These are phyloP conservation scores for Mariannaea elegans DNA, from an alignment of 2,329 filamentous ascomycete species.

Conservation along the genomic window DNA sequence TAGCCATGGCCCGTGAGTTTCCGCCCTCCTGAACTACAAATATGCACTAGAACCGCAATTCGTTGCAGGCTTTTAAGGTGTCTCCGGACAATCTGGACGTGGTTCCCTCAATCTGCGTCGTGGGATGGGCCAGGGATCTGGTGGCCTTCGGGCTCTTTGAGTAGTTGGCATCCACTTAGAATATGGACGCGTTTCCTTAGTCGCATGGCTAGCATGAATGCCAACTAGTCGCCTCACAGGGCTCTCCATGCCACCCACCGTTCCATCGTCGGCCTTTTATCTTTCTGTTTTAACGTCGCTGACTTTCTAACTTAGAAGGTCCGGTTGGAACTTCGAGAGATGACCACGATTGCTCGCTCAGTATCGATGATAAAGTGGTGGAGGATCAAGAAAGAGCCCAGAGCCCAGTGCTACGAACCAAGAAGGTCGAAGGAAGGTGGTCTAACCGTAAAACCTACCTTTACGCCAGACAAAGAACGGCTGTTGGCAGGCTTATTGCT, in stretches of 20 bases:
- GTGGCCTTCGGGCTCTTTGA: constrained; percentile 2
- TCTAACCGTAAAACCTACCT: neutral
- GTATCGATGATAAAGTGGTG: neutral
- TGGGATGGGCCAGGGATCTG: neutral
- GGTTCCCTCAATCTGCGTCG: neutral
- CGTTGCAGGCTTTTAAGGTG: too few relatives aligned
- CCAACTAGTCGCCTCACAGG: constrained; percentile 14
- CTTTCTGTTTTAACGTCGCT: neutral
- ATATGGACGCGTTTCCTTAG: constrained; percentile 4
- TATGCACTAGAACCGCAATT: too few relatives aligned
- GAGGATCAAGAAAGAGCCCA: neutral
- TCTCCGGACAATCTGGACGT: neutral
- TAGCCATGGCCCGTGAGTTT: too few relatives aligned
- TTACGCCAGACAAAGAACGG: neutral
- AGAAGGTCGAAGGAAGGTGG: neutral
- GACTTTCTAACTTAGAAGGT: constrained; percentile 4
- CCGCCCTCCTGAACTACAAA: too few relatives aligned
- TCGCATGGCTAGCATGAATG: constrained; percentile 17
- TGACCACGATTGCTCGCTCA: neutral
- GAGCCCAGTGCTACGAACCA: neutral
- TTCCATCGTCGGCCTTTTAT: constrained; percentile 11
- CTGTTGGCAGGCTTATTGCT: neutral
- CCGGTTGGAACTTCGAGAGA: neutral
- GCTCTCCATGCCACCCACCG: too few relatives aligned
- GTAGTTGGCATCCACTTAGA: constrained; percentile 1